Percentiles rank a stretch among this genome's conserved stretches.
These are phyloP conservation scores for Cordia subcordata DNA, from an alignment of 257 asterid species.

Conservation along the genomic window DNA sequence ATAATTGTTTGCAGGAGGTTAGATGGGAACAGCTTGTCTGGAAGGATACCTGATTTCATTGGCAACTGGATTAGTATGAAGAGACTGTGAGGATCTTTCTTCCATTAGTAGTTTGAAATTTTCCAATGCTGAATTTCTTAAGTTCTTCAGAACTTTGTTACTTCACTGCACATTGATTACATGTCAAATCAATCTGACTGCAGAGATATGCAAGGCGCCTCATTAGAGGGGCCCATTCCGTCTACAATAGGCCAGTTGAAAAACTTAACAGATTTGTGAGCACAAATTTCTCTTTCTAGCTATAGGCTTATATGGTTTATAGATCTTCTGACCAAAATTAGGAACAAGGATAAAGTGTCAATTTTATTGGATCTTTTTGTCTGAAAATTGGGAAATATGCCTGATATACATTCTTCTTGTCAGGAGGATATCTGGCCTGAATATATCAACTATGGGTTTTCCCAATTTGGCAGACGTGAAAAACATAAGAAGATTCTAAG, in stretches of 20 bases:
- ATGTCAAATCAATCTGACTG: conserved; percentile 18
- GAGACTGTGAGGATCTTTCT: conserved; percentile 50
- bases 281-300: conserved; percentile 8
- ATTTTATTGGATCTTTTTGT: not conserved
- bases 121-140: not conserved
- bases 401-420: conserved; percentile 7
- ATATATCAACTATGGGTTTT: conserved; percentile 41
- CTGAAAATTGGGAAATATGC: not conserved
- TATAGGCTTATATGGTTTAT: not conserved
- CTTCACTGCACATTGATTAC: not conserved
- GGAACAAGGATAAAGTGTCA: not conserved
- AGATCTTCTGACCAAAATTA: not conserved
- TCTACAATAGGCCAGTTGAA: conserved; percentile 38
- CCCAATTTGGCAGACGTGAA: conserved; percentile 44
- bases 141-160: not conserved
- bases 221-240: conserved; percentile 76
- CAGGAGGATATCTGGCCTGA: conserved; percentile 75
- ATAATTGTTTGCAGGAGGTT: conserved; percentile 69
- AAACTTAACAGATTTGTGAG: conserved; percentile 57
- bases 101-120: not conserved
- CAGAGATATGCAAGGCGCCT: conserved; percentile 80
- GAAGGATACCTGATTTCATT: conserved; percentile 70
- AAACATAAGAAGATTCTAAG: conserved; percentile 44
- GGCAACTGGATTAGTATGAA: conserved; percentile 59
- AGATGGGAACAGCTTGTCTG: conserved; percentile 60